phyloP scores from a whole-genome alignment of 208 protist genomes.

The Trypanosoma vivax region DNA sequence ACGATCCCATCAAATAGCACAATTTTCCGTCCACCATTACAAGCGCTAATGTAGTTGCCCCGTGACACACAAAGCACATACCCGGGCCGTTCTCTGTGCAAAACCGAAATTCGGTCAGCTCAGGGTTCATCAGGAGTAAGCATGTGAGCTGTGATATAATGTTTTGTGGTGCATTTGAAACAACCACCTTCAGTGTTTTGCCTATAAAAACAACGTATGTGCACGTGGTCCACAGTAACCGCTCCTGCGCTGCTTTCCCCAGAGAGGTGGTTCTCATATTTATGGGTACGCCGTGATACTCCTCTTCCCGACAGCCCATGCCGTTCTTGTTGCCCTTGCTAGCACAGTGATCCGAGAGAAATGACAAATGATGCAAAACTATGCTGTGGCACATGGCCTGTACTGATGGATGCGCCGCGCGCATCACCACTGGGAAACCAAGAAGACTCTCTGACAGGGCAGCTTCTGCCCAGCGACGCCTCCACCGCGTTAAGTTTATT shows the following conservation, averaged over 20 bases:
- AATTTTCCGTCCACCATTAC: neutral
- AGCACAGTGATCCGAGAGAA: neutral
- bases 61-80: slow-evolving; percentile 8
- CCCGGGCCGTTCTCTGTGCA: neutral
- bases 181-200: slow-evolving; percentile 17
- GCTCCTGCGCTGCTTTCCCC: slow-evolving; percentile 2
- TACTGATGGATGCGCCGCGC: neutral
- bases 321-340: neutral
- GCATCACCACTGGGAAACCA: slow-evolving; percentile 10
- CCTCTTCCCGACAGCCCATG: slow-evolving; percentile 12
- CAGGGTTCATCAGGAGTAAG: slow-evolving; percentile 16
- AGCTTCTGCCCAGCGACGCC: slow-evolving; percentile 5
- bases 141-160: slow-evolving; percentile 2
- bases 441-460: slow-evolving; percentile 12
- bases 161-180: neutral
- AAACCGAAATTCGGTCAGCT: slow-evolving; percentile 2
- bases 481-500: slow-evolving; percentile 1
- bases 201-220: slow-evolving; percentile 12
- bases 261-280: neutral
- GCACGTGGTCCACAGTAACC: slow-evolving; percentile 12
- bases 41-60: slow-evolving; percentile 6
- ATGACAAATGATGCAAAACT: slow-evolving; percentile 8
- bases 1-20: neutral
- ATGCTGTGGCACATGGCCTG: slow-evolving; percentile 16
- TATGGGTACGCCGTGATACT: slow-evolving; percentile 4